Percentiles rank a stretch among this genome's conserved stretches.
These are phyloP conservation scores for Solanum raphanifolium DNA, from an alignment of 257 asterid genomes.

Conservation along the genomic window DNA sequence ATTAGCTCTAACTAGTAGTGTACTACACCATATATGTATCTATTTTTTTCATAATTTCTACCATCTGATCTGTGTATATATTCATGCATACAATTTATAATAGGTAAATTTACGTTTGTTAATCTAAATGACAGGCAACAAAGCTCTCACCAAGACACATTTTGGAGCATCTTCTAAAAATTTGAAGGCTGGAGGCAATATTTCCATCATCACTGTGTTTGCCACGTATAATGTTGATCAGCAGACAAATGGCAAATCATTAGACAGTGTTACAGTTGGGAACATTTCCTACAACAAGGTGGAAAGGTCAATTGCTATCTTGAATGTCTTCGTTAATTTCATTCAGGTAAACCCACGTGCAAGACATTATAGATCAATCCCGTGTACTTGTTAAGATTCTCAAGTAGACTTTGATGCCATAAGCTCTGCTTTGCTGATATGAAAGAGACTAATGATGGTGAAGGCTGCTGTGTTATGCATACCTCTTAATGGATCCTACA, in stretches of 20 bases:
- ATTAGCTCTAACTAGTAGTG: background rate
- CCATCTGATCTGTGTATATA: background rate
- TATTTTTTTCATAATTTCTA: background rate
- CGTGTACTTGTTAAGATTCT: background rate
- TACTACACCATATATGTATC: background rate
- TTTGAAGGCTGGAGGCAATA: slow-evolving; percentile 21
- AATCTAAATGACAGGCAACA: slow-evolving; percentile 37
- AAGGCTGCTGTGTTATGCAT: background rate
- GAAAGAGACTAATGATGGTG: background rate
- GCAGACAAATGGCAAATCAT: slow-evolving; percentile 19
- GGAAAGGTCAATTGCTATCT: slow-evolving; percentile 74
- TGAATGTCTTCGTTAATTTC: slow-evolving; percentile 69
- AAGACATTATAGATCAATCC: background rate
- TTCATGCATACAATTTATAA: background rate
- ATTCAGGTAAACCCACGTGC: slow-evolving; percentile 47
- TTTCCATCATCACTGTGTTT: slow-evolving; percentile 71
- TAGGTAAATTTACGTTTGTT: background rate
- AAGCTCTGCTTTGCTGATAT: background rate
- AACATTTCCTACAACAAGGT: slow-evolving; percentile 57
- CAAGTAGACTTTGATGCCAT: background rate
- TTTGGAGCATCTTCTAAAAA: slow-evolving; percentile 9
- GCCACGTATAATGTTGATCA: slow-evolving; percentile 46
- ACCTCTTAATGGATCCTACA: background rate
- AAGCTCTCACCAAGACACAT: slow-evolving; percentile 60
- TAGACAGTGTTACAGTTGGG: slow-evolving; percentile 61